Evolutionary conservation across 2,329 filamentous ascomycete species (phyloP).

Genomic region (Knoxdaviesia capensis): DNA sequence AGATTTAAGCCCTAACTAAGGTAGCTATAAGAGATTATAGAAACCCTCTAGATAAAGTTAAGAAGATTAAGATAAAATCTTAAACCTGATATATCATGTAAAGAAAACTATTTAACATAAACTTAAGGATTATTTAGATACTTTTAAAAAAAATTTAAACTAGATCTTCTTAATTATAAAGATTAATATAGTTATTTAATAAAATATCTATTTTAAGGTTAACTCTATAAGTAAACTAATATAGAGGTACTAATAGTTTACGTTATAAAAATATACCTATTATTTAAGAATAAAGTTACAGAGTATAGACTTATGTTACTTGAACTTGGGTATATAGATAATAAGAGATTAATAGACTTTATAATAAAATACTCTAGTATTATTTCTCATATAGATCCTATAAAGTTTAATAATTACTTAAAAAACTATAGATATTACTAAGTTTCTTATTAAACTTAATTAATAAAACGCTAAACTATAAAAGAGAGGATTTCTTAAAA

Average conservation of each 20-base stretch:
- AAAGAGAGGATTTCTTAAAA: neutral
- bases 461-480: neutral
- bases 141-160: neutral
- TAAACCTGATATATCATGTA: neutral
- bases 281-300: neutral
- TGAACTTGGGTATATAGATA: neutral
- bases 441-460: neutral
- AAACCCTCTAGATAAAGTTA: neutral
- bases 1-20: neutral
- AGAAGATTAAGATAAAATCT: neutral
- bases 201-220: neutral
- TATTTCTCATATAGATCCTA: neutral
- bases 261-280: neutral
- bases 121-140: neutral
- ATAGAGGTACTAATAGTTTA: neutral
- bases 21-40: neutral
- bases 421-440: neutral
- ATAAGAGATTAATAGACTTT: neutral
- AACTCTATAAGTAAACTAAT: too few relatives aligned
- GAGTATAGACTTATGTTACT: neutral
- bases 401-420: neutral
- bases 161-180: neutral
- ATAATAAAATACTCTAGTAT: neutral
- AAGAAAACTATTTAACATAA: neutral
- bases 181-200: neutral